Percentiles rank a stretch among this genome's conserved stretches.
These are phyloP conservation scores for Zygosaccharomyces lentus DNA, from an alignment of 805 yeast genomes.

Conservation along the genomic window DNA sequence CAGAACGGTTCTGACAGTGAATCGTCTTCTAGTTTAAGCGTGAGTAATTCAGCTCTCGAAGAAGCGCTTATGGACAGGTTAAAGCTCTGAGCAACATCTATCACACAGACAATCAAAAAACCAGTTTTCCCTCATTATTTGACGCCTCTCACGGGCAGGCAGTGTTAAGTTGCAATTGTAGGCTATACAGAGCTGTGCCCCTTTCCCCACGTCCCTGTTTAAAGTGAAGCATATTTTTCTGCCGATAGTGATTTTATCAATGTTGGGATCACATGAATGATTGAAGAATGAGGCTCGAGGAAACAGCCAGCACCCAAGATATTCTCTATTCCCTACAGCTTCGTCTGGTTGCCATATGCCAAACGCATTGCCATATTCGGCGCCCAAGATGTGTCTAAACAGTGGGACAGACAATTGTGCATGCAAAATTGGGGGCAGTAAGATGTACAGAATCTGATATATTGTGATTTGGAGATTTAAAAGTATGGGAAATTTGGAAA, in stretches of 20 bases:
- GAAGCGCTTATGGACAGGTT: constrained; percentile 39
- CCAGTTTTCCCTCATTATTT: constrained; percentile 48
- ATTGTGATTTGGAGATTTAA: constrained; percentile 45
- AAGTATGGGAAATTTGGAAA: constrained; percentile 44
- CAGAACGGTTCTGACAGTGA: constrained; percentile 26
- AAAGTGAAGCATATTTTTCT: constrained; percentile 42
- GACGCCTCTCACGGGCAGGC: constrained; percentile 42
- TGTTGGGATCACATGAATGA: constrained; percentile 60
- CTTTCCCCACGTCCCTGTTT: constrained; percentile 36
- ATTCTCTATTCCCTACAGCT: constrained; percentile 46
- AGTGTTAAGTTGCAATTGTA: constrained; percentile 49
- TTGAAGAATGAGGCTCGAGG: constrained; percentile 66
- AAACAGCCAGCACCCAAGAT: constrained; percentile 55
- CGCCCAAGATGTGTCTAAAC: constrained; percentile 49
- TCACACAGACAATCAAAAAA: constrained; percentile 54
- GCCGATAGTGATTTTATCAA: constrained; percentile 41
- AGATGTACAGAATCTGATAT: constrained; percentile 44
- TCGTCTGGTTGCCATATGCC: constrained; percentile 56
- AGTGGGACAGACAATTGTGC: constrained; percentile 36
- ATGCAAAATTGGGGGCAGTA: constrained; percentile 37
- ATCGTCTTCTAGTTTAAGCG: constrained; percentile 37
- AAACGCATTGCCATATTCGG: constrained; percentile 63
- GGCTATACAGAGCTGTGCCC: constrained; percentile 54
- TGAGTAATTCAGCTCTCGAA: constrained; percentile 40
- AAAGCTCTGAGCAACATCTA: constrained; percentile 39